Evolutionary conservation across 2,329 filamentous ascomycete genomes (phyloP).

Genomic region (Coniochaeta sp.): DNA sequence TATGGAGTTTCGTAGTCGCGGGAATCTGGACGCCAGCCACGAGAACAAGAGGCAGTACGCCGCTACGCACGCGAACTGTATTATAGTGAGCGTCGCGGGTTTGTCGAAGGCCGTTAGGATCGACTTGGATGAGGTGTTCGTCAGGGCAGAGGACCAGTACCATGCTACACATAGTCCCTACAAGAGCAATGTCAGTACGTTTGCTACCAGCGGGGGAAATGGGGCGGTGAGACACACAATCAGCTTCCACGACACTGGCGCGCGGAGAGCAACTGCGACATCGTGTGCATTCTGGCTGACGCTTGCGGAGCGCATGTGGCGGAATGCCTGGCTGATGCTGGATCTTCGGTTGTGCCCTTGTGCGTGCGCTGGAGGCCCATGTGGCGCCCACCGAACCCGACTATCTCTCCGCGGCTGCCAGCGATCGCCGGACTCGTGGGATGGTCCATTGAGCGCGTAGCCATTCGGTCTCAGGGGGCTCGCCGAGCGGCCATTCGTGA

Average conservation of each 20-base stretch:
- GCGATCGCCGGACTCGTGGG: slow-evolving; percentile 33
- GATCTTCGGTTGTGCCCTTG: slow-evolving; percentile 65
- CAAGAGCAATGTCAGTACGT: slow-evolving; percentile 10
- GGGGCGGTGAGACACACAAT: slow-evolving; percentile 52
- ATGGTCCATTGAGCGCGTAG: slow-evolving; percentile 15
- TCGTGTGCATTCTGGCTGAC: slow-evolving; percentile 91
- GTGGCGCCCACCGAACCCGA: slow-evolving; percentile 21
- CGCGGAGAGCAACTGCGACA: slow-evolving; percentile 82
- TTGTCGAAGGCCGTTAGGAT: slow-evolving; percentile 89
- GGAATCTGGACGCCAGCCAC: slow-evolving; percentile 66
- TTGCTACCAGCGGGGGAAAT: neutral
- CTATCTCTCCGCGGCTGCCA: slow-evolving; percentile 56
- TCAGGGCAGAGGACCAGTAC: slow-evolving; percentile 93
- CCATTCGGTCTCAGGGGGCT: slow-evolving; percentile 21
- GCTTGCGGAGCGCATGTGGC: slow-evolving; percentile 74
- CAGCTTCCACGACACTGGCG: slow-evolving; percentile 80
- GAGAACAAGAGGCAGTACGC: slow-evolving; percentile 78
- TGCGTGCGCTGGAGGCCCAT: slow-evolving; percentile 21
- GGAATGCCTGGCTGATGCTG: slow-evolving; percentile 83
- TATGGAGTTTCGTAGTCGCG: slow-evolving; percentile 60
- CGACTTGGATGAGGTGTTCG: slow-evolving; percentile 95
- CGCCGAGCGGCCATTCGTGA: slow-evolving; percentile 10
- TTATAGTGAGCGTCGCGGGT: slow-evolving; percentile 82
- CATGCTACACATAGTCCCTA: slow-evolving; percentile 81
- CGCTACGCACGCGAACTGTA: slow-evolving; percentile 91